Evolutionary conservation across 2,329 filamentous ascomycete genomes (phyloP).

Genomic region (Fusarium stilboides): DNA sequence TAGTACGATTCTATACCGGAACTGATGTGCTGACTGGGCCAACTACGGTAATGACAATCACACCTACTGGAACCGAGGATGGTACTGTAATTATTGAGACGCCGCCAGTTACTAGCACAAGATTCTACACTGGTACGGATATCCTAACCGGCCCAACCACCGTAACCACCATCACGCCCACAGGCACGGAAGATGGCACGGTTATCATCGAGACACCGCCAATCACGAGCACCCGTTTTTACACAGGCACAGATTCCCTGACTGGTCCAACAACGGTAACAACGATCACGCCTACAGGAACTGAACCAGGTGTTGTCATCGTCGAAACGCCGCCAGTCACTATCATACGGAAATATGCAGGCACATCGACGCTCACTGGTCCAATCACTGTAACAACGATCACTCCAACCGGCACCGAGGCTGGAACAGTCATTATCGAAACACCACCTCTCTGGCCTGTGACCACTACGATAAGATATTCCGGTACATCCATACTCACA

Average conservation of each 20-base stretch:
- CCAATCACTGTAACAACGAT: background rate
- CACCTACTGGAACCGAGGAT: background rate
- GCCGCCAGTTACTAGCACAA: background rate
- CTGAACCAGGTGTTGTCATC: background rate
- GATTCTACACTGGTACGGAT: background rate
- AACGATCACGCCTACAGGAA: background rate
- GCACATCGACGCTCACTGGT: background rate
- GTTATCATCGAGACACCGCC: background rate
- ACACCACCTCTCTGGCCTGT: background rate
- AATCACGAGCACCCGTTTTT: background rate
- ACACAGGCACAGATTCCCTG: background rate
- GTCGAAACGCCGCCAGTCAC: background rate
- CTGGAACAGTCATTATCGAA: background rate
- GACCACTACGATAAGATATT: background rate
- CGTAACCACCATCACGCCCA: background rate
- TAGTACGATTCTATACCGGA: slow-evolving; percentile 1
- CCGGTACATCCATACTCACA: background rate
- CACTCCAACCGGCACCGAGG: background rate
- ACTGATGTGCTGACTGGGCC: background rate
- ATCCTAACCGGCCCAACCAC: background rate
- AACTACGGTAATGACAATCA: background rate
- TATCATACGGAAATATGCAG: background rate
- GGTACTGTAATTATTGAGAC: background rate
- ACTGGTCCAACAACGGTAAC: background rate
- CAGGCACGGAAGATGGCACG: background rate